These are phyloP conservation scores for Cyanidioschyzon merolae DNA, from an alignment of 23 red algal species.

Conservation along the genomic window DNA sequence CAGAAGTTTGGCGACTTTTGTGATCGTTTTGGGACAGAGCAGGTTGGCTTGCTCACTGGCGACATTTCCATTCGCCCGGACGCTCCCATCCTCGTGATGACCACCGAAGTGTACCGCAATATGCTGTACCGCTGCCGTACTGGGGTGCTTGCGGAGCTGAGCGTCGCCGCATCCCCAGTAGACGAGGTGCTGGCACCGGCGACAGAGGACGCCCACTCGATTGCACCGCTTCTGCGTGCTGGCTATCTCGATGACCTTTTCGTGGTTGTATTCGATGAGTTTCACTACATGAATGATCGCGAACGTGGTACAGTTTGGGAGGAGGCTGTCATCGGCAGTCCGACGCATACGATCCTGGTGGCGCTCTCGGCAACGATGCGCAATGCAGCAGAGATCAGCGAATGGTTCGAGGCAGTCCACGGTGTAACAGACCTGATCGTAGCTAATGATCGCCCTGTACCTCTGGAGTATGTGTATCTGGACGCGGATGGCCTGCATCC, in stretches of 20 bases:
- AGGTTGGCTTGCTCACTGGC: conserved; percentile 81
- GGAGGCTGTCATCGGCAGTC: conserved; percentile 79
- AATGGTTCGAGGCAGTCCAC: conserved; percentile 68
- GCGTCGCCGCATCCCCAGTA: not conserved
- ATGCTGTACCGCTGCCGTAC: conserved; percentile 53
- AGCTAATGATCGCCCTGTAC: conserved; percentile 49
- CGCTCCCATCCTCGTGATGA: conserved; percentile 80
- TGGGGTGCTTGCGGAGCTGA: not conserved
- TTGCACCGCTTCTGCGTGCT: not conserved
- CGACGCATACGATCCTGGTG: conserved; percentile 50
- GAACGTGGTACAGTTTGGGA: conserved; percentile 98
- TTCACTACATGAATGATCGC: conserved; percentile 83
- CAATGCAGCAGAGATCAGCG: conserved; percentile 49
- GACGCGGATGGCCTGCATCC: conserved; percentile 47
- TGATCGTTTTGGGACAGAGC: conserved; percentile 33
- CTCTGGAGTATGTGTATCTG: conserved; percentile 57
- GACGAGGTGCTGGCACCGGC: conserved; percentile 12
- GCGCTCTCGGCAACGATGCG: conserved; percentile 84
- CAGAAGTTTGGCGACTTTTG: conserved; percentile 93
- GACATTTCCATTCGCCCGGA: conserved; percentile 65
- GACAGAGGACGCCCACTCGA: not conserved
- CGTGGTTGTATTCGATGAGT: conserved; percentile 89
- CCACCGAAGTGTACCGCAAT: conserved; percentile 96
- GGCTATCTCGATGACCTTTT: conserved; percentile 35
- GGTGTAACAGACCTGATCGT: conserved; percentile 49